Evolutionary conservation across 73 alveolate species (phyloP), one percentile per base, ranked within the genome.

Genomic region (Paramecium biaurelia): DNA sequence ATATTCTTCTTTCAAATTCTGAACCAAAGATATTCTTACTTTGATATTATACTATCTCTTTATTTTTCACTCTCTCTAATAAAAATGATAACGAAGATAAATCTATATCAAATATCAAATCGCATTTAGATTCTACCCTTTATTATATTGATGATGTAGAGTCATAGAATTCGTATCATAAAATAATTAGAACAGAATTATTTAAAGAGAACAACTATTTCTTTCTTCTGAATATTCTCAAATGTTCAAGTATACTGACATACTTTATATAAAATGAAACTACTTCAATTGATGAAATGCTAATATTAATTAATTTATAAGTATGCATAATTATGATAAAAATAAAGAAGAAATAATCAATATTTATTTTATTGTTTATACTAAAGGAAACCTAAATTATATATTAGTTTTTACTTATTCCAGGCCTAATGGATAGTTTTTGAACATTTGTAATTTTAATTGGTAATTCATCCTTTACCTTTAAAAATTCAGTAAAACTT

Each of bases 281-380:
- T 9, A 9, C 1, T 28, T 58, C 76, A 28, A 58, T 58, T 20
- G 32, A 58, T 28, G 5, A 58, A 58, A 14, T 3, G 58, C 23
- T 24, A 7, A 15, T 12, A 58, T 58, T 21, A 24, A 58, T 15
- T 28, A 12, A 20, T 58, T 15, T 24, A 30, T 63, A 30, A 30
- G 26, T 63, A 63, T 63, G 24, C 0, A 30, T 63, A 63, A 30
- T 63, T 26, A 63, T 63, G 28, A 30, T 53, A 63, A 2, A n/a
- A 15, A 30, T 63, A 20, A 63, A 63, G 84, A 23, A 63, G 41
- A 12, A 11, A 12, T 30, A 63, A 26, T 63, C 84, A 63, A 24
- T 63, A 30, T 63, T 63, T 63, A 63, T 63, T 63, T 63, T 63
- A 63, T 63, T 63, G 84, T 63, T 63, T 63, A 32, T 63, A 63